A percentile compares a stretch with the other conserved stretches of the same genome.
These are phyloP conservation scores for Tylopilus vinaceipallidus DNA, from an alignment of 768 basidiomycete species.

Conservation along the genomic window DNA sequence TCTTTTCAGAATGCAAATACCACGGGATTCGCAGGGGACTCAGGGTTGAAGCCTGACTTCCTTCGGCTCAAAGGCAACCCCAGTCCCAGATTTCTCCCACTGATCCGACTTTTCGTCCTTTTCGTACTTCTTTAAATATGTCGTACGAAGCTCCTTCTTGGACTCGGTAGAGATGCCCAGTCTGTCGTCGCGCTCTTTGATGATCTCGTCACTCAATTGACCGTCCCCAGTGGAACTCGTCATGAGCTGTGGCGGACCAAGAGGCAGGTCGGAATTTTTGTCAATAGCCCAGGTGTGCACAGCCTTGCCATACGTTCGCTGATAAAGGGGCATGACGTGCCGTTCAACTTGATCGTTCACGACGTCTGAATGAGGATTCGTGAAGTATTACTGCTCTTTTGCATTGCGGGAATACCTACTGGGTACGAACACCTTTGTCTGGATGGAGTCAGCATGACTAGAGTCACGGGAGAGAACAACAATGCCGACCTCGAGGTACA, in stretches of 20 bases:
- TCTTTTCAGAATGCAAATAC: not conserved
- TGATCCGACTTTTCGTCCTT: slow-evolving; percentile 36
- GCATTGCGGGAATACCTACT: slow-evolving; percentile 8
- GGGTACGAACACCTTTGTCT: slow-evolving; percentile 28
- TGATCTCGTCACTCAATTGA: slow-evolving; percentile 30
- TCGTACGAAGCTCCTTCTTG: slow-evolving; percentile 35
- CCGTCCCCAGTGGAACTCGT: slow-evolving; percentile 40
- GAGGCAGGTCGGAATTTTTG: slow-evolving; percentile 38
- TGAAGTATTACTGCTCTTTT: not conserved
- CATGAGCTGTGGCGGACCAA: slow-evolving; percentile 49
- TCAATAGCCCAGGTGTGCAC: slow-evolving; percentile 41
- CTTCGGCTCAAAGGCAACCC: slow-evolving; percentile 33
- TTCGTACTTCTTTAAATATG: slow-evolving; percentile 41
- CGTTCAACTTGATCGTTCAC: slow-evolving; percentile 38
- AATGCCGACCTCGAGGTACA: slow-evolving; percentile 30
- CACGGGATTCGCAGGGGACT: not conserved
- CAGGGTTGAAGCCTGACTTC: slow-evolving; percentile 20
- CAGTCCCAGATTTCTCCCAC: slow-evolving; percentile 37
- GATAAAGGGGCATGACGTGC: slow-evolving; percentile 42
- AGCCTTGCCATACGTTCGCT: slow-evolving; percentile 48
- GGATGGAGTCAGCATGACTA: not conserved
- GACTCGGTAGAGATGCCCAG: slow-evolving; percentile 33
- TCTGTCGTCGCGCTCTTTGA: slow-evolving; percentile 34
- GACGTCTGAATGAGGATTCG: slow-evolving; percentile 7
- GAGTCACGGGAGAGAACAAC: not conserved